These are phyloP conservation scores for Gypsophila paniculata DNA, from an alignment of 179 eudicot species.

Conservation along the genomic window DNA sequence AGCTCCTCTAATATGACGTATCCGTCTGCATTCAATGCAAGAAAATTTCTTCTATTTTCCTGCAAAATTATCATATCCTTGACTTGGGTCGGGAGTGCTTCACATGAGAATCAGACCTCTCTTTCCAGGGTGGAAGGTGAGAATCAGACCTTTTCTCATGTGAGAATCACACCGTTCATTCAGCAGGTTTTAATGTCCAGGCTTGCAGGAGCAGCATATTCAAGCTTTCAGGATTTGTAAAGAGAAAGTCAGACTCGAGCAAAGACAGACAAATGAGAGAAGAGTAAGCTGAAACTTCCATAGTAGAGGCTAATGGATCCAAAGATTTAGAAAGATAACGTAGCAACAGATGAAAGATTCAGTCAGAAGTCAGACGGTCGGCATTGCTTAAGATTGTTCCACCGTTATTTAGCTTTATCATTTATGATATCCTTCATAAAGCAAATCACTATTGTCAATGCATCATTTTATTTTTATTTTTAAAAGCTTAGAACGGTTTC, in stretches of 20 bases:
- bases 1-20: not conserved
- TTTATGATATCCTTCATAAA: not conserved
- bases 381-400: not conserved
- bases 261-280: not conserved
- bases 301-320: not conserved
- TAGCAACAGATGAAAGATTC: not conserved
- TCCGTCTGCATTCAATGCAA: not conserved
- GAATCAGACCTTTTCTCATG: not conserved
- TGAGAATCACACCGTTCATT: not conserved
- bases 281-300: not conserved
- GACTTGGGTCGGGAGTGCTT: not conserved
- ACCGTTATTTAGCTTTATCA: not conserved
- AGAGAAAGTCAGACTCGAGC: not conserved
- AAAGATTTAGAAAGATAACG: not conserved
- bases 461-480: not conserved
- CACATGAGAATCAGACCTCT: not conserved
- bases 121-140: not conserved
- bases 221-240: not conserved
- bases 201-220: not conserved
- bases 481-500: not conserved
- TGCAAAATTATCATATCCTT: not conserved
- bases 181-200: not conserved
- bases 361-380: not conserved
- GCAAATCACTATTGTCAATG: not conserved
- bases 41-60: not conserved